A percentile compares a stretch with the other conserved stretches of the same genome.
phyloP scores from a whole-genome alignment of 768 basidiomycete genomes.

The Kwoniella dendrophila region DNA sequence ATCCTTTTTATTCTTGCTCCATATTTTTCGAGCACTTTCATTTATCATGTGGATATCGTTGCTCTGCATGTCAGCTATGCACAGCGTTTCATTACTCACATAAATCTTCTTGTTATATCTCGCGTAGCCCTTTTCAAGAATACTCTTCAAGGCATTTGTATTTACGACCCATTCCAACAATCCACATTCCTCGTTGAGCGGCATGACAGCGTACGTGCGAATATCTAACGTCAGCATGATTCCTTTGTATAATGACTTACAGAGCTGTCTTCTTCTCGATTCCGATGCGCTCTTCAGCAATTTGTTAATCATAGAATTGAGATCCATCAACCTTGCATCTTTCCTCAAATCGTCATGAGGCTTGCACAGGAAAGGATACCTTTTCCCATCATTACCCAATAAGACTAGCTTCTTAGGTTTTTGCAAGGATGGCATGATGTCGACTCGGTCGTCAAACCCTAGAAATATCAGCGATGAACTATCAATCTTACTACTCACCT shows the following conservation, averaged over 20 bases:
- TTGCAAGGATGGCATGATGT: slow-evolving; percentile 87
- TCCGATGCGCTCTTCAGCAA: slow-evolving; percentile 90
- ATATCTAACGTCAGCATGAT: slow-evolving; percentile 65
- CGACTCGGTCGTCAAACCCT: slow-evolving; percentile 81
- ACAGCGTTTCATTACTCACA: slow-evolving; percentile 57
- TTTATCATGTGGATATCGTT: slow-evolving; percentile 49
- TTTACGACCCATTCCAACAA: slow-evolving; percentile 99
- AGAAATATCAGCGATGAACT: slow-evolving; percentile 1
- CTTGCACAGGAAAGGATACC: slow-evolving; percentile 90
- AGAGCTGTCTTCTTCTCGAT: slow-evolving; percentile 82
- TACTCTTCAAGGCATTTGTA: slow-evolving; percentile 76
- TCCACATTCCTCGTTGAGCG: slow-evolving; percentile 94
- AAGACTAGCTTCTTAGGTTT: slow-evolving; percentile 89
- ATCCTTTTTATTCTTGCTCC: slow-evolving; percentile 22
- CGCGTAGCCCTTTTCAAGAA: slow-evolving; percentile 72
- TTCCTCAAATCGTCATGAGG: slow-evolving; percentile 97
- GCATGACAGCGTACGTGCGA: slow-evolving; percentile 97
- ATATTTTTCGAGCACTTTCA: slow-evolving; percentile 37
- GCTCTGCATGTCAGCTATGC: slow-evolving; percentile 35
- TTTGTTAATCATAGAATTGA: slow-evolving; percentile 97
- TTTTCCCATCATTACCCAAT: slow-evolving; percentile 74
- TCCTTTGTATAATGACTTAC: slow-evolving; percentile 61
- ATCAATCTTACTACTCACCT: slow-evolving; percentile 59
- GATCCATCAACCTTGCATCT: slow-evolving; percentile 96
- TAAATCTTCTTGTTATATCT: slow-evolving; percentile 60